Percentiles rank a stretch among this genome's conserved stretches.
These are phyloP conservation scores for Waltergamsia citrina DNA, from an alignment of 2,329 filamentous ascomycete species.

Conservation along the genomic window DNA sequence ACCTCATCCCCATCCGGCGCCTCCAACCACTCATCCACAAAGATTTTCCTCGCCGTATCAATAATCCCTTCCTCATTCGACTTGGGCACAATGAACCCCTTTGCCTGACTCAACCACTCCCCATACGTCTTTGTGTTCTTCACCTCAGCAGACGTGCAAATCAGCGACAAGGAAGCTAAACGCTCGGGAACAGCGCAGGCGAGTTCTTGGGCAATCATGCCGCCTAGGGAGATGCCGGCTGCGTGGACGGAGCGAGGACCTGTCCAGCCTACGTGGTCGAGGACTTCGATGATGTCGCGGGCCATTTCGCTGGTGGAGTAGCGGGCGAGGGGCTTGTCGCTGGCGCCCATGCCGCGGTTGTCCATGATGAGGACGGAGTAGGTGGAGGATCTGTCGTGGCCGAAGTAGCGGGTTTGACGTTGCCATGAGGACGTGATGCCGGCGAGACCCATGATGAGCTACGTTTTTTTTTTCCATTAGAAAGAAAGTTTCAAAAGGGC, in stretches of 20 bases:
- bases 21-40: slow-evolving; percentile 53
- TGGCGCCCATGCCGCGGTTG: slow-evolving; percentile 76
- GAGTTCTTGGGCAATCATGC: slow-evolving; percentile 87
- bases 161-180: slow-evolving; percentile 46
- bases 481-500: no score
- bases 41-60: slow-evolving; percentile 57
- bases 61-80: slow-evolving; percentile 55
- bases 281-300: slow-evolving; percentile 61
- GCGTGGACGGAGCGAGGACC: slow-evolving; percentile 47
- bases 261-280: slow-evolving; percentile 61
- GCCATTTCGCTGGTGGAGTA: slow-evolving; percentile 86
- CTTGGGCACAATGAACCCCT: slow-evolving; percentile 58
- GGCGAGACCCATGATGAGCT: slow-evolving; percentile 78
- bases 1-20: slow-evolving; percentile 48
- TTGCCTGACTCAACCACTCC: slow-evolving; percentile 52
- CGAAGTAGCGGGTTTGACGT: slow-evolving; percentile 74
- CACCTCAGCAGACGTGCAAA: slow-evolving; percentile 52
- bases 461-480: slow-evolving; percentile 2
- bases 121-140: slow-evolving; percentile 52
- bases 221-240: slow-evolving; percentile 74
- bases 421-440: slow-evolving; percentile 64
- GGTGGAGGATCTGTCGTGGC: slow-evolving; percentile 54
- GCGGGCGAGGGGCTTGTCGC: slow-evolving; percentile 64
- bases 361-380: slow-evolving; percentile 73
- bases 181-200: slow-evolving; percentile 41